Conservation (phyloP, 192 early-diverging fungal genomes). For the Mortierella hygrophila region DNA sequence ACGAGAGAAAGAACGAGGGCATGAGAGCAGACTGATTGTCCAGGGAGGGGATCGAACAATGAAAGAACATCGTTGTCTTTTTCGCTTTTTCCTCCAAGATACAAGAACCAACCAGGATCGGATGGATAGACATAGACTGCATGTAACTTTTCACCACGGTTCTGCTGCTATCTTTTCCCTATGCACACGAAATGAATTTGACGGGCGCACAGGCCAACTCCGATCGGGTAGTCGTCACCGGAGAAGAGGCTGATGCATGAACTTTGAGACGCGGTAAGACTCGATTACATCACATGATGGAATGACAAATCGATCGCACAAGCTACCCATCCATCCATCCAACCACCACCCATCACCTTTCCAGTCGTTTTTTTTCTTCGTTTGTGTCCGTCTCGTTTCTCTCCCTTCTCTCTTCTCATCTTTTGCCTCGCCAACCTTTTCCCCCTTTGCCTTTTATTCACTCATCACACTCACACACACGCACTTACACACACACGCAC, state of each 20-base stretch:
- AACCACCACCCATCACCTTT: neutral
- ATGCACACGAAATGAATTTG: neutral
- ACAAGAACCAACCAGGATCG: neutral
- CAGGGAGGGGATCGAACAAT: neutral
- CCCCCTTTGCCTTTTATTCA: neutral
- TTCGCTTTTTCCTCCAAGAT: neutral
- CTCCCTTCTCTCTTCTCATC: neutral
- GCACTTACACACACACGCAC: neutral
- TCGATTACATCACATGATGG: neutral
- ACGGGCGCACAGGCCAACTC: neutral
- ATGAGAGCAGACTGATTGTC: slow-evolving; percentile 3
- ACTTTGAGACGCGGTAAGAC: no score
- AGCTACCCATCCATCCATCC: neutral
- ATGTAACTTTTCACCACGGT: neutral
- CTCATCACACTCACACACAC: neutral
- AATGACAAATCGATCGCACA: neutral
- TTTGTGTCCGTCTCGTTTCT: neutral
- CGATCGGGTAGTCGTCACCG: neutral
- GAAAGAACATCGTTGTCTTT: neutral
- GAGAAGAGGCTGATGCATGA: neutral
- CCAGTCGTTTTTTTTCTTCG: neutral
- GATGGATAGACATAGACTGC: neutral
- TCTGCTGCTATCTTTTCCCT: neutral
- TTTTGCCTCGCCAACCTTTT: neutral
- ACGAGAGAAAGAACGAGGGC: neutral